Percentiles rank a stretch among this genome's conserved stretches.
Conservation (phyloP, 305 asterid genomes). For the Rubia balearica region DNA sequence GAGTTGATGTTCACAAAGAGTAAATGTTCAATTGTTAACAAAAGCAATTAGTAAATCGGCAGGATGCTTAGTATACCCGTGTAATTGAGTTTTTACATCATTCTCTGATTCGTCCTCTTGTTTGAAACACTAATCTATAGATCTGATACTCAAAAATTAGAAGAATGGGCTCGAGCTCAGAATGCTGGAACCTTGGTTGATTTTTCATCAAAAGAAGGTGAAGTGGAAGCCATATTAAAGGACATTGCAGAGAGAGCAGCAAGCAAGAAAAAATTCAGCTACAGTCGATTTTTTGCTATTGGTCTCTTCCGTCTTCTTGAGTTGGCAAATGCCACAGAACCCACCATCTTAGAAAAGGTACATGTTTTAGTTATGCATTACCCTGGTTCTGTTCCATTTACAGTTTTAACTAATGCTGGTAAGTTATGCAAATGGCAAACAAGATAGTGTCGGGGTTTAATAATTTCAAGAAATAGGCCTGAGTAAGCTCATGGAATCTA, state of each 20-base stretch:
- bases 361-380: neutral
- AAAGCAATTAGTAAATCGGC: neutral
- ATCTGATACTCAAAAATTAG: conserved; percentile 81
- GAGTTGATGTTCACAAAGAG: neutral
- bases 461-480: neutral
- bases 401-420: neutral
- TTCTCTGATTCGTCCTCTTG: conserved; percentile 5
- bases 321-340: conserved; percentile 83
- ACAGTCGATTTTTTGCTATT: conserved; percentile 90
- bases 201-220: conserved; percentile 80
- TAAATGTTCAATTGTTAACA: neutral
- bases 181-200: conserved; percentile 60
- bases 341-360: conserved; percentile 80
- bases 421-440: neutral
- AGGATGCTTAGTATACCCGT: neutral
- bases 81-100: neutral
- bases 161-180: conserved; percentile 88
- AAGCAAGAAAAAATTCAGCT: conserved; percentile 62
- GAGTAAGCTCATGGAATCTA: neutral
- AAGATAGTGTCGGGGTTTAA: neutral
- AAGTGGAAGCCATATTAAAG: conserved; percentile 60
- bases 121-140: conserved; percentile 25
- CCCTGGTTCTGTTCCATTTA: neutral
- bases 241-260: conserved; percentile 86
- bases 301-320: conserved; percentile 96